Evolutionary conservation across 345 rosid genomes (phyloP).

Genomic region (Eucalyptus viminalis): DNA sequence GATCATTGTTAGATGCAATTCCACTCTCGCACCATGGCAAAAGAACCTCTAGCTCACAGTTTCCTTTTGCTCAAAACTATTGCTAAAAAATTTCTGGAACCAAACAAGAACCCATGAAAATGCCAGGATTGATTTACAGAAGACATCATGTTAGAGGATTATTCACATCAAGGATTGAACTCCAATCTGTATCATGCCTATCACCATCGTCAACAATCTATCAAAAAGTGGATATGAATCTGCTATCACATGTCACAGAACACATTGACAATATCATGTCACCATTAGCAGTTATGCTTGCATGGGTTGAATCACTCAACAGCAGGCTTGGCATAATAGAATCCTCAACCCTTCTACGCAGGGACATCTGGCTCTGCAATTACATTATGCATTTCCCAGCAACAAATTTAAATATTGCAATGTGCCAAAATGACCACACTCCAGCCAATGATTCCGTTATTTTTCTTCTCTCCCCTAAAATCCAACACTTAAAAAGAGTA

Average conservation of each 20-base stretch:
- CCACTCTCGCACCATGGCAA: background rate
- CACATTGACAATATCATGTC: background rate
- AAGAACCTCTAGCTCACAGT: background rate
- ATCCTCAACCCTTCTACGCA: background rate
- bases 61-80: background rate
- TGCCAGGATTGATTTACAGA: background rate
- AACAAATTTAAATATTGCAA: background rate
- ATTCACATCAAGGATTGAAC: background rate
- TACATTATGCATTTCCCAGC: background rate
- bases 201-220: background rate
- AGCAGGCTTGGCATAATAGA: background rate
- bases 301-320: background rate
- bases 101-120: background rate
- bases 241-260: background rate
- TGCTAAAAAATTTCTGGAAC: background rate
- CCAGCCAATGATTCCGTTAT: background rate
- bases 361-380: background rate
- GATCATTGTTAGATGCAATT: background rate
- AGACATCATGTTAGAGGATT: background rate
- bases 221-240: background rate
- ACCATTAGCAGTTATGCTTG: background rate
- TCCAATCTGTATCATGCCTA: background rate
- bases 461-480: background rate
- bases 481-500: background rate
- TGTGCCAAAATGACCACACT: background rate